These are phyloP conservation scores for Ustulina deusta DNA, from an alignment of 2,329 filamentous ascomycete species.

Conservation along the genomic window DNA sequence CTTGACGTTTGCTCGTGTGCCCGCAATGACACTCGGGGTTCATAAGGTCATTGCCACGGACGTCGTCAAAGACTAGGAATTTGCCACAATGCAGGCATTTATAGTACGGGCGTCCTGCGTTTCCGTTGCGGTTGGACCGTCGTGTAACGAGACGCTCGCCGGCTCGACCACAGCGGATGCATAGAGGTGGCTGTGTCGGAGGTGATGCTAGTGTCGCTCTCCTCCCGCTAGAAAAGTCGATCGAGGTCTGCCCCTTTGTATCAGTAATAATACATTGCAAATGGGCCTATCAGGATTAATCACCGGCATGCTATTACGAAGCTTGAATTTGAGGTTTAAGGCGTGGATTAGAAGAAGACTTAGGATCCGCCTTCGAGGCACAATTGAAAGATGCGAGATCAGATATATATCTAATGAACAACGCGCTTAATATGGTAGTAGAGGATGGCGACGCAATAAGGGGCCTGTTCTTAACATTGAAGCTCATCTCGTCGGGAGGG, in stretches of 20 bases:
- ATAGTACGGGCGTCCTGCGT: slow-evolving; percentile 27
- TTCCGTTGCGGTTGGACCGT: slow-evolving; percentile 25
- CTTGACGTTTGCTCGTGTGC: slow-evolving; percentile 12
- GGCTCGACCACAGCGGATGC: background rate
- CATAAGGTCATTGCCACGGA: slow-evolving; percentile 19
- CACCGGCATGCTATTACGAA: background rate
- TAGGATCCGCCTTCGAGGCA: too few relatives aligned
- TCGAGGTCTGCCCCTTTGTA: background rate
- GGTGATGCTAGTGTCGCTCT: background rate
- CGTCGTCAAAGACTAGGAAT: slow-evolving; percentile 25
- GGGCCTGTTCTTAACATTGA: too few relatives aligned
- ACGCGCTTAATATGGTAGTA: too few relatives aligned
- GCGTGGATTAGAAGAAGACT: slow-evolving; percentile 50
- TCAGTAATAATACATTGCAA: background rate
- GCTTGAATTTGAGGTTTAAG: background rate
- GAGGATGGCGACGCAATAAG: too few relatives aligned
- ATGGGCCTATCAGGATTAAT: background rate
- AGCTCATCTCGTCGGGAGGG: too few relatives aligned
- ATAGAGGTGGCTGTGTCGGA: background rate
- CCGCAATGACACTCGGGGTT: slow-evolving; percentile 21
- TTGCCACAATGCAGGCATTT: slow-evolving; percentile 16
- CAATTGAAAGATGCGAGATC: too few relatives aligned
- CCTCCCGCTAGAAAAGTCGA: slow-evolving; percentile 1
- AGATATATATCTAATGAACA: too few relatives aligned
- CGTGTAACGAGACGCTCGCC: slow-evolving; percentile 8